Percentiles rank a stretch among this genome's conserved stretches.
phyloP scores from a whole-genome alignment of 768 basidiomycete genomes.

The Tylopilus cervinicoccineus region DNA sequence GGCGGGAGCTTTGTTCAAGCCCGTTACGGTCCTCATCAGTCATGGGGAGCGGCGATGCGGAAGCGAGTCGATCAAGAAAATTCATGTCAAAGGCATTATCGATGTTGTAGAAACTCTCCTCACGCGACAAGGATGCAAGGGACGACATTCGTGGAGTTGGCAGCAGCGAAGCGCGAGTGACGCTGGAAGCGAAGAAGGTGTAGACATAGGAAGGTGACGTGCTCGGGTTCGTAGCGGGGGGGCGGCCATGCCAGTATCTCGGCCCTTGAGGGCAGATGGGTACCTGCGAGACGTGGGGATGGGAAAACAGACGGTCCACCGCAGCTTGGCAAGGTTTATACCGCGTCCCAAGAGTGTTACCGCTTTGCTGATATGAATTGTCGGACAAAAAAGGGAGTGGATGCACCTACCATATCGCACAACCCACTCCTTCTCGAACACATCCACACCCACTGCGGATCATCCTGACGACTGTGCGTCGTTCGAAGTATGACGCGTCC shows the following conservation, averaged over 20 bases:
- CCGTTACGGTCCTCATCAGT: slow-evolving; percentile 29
- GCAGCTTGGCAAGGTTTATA: slow-evolving; percentile 59
- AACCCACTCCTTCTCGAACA: slow-evolving; percentile 63
- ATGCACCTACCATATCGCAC: slow-evolving; percentile 48
- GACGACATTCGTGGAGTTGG: slow-evolving; percentile 3
- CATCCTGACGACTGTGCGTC: slow-evolving; percentile 44
- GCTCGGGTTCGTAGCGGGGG: slow-evolving; percentile 14
- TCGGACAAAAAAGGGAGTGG: not conserved
- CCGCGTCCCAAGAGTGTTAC: slow-evolving; percentile 61
- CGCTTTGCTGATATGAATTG: slow-evolving; percentile 38
- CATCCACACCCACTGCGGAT: slow-evolving; percentile 61
- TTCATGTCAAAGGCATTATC: slow-evolving; percentile 32
- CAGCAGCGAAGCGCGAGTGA: slow-evolving; percentile 31
- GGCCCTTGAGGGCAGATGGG: slow-evolving; percentile 39
- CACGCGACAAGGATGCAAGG: slow-evolving; percentile 4
- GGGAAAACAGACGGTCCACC: slow-evolving; percentile 40
- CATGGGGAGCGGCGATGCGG: slow-evolving; percentile 35
- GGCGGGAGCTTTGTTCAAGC: slow-evolving; percentile 12
- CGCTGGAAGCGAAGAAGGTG: slow-evolving; percentile 46
- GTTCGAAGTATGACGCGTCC: slow-evolving; percentile 57
- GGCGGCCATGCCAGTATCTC: slow-evolving; percentile 37
- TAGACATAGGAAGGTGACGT: slow-evolving; percentile 31
- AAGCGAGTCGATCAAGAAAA: slow-evolving; percentile 39
- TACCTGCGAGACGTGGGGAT: slow-evolving; percentile 12
- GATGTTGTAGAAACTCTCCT: slow-evolving; percentile 19